Conservation (phyloP, 106 monocot species). For the Dactylorhiza incarnata region DNA sequence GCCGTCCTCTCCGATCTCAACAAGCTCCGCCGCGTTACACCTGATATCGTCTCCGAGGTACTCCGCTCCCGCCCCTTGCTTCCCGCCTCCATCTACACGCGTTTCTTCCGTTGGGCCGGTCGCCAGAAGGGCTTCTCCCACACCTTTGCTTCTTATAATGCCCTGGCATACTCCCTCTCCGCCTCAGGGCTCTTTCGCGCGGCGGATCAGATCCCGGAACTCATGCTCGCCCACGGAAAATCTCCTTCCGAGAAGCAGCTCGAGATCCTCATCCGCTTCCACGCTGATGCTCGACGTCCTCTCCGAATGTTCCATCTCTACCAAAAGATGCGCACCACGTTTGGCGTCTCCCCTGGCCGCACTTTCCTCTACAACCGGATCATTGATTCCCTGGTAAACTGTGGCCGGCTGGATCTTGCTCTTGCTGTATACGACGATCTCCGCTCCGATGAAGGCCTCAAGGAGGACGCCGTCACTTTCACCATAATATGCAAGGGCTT, state of each 20-base stretch:
- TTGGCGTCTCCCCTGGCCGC: constrained; percentile 45
- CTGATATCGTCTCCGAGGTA: constrained; percentile 64
- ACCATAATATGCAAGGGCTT: constrained; percentile 66
- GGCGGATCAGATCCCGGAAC: constrained; percentile 67
- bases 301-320: constrained; percentile 49
- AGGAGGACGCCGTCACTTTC: constrained; percentile 73
- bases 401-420: constrained; percentile 57
- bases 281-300: constrained; percentile 53
- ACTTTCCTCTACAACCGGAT: constrained; percentile 75
- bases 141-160: constrained; percentile 74
- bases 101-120: constrained; percentile 82
- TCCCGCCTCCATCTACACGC: constrained; percentile 36
- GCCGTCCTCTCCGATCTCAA: constrained; percentile 63
- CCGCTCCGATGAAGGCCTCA: constrained; percentile 40
- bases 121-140: constrained; percentile 71
- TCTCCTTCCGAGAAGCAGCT: constrained; percentile 77
- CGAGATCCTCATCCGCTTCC: constrained; percentile 71
- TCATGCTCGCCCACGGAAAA: constrained; percentile 68
- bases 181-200: constrained; percentile 36
- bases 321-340: constrained; percentile 35
- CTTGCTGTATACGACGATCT: constrained; percentile 56
- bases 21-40: constrained; percentile 80
- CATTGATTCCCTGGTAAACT: constrained; percentile 44
- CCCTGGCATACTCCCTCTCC: constrained; percentile 54
- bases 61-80: constrained; percentile 45